Percentiles rank a stretch among this genome's conserved stretches.
phyloP scores from a whole-genome alignment of 1,284 basidiomycete genomes.

The Salmacisia buchloeana region DNA sequence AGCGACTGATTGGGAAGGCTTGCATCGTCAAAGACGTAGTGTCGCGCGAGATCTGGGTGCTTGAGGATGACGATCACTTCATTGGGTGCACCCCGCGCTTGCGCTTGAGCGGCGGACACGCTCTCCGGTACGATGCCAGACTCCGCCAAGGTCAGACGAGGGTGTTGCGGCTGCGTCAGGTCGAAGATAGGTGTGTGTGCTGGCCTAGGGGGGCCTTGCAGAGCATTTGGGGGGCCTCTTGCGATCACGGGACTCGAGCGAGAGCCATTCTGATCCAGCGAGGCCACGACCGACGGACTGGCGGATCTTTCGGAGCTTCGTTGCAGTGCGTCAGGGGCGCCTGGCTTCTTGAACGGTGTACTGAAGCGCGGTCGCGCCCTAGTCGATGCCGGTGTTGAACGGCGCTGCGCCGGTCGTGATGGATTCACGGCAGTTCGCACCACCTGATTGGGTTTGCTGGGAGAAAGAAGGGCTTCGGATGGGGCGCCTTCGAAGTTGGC shows the following conservation, averaged over 20 bases:
- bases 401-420: no score
- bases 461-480: no score
- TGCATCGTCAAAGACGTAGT: conserved; percentile 29
- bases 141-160: conserved; percentile 14
- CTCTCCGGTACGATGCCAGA: conserved; percentile 11
- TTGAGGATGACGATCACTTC: conserved; percentile 33
- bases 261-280: background rate
- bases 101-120: conserved; percentile 14
- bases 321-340: background rate
- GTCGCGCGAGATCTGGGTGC: conserved; percentile 21
- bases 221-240: background rate
- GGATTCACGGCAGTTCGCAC: no score
- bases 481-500: no score
- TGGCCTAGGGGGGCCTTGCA: no score
- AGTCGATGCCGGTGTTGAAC: background rate
- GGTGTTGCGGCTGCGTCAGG: conserved; percentile 6
- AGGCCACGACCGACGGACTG: background rate
- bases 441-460: no score
- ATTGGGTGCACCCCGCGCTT: conserved; percentile 27
- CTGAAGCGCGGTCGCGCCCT: background rate
- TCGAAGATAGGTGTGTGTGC: conserved; percentile 13
- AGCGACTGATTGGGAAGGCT: conserved; percentile 15
- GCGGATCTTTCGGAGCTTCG: background rate
- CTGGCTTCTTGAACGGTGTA: background rate
- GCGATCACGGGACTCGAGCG: background rate